Evolutionary conservation across 1,139 yeast species (phyloP).

Genomic region (Trichomonascaceae sp.): DNA sequence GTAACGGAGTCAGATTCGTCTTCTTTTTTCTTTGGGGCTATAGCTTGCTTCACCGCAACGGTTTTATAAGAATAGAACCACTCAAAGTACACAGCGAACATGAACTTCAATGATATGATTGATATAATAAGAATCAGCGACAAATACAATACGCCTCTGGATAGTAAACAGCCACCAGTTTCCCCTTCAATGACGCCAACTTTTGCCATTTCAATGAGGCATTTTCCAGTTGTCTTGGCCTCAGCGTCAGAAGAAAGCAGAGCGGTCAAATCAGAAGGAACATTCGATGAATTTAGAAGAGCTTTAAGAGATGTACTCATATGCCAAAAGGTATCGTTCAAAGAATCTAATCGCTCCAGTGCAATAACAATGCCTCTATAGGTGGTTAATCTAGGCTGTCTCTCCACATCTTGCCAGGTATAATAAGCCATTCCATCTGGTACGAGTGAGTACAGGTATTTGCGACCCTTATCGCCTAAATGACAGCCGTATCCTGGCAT

Average conservation of each 20-base stretch:
- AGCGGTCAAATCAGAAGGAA: conserved; percentile 10
- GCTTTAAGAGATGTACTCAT: conserved; percentile 13
- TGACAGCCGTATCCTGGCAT: conserved; percentile 35
- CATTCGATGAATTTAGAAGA: conserved; percentile 7
- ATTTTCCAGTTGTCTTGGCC: conserved; percentile 57
- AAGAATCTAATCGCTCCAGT: conserved; percentile 61
- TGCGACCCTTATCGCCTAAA: conserved; percentile 54
- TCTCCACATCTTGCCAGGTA: conserved; percentile 71
- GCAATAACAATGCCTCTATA: conserved; percentile 81
- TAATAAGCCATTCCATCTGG: conserved; percentile 65
- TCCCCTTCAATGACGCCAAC: conserved; percentile 79
- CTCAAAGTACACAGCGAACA: conserved; percentile 78
- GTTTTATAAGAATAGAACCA: conserved; percentile 44
- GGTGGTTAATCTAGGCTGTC: conserved; percentile 53
- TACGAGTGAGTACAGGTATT: conserved; percentile 58
- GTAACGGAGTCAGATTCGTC: neutral
- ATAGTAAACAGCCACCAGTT: conserved; percentile 79
- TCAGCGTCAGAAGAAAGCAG: conserved; percentile 7
- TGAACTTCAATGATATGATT: conserved; percentile 60
- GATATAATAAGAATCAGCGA: conserved; percentile 73
- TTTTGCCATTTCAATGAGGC: conserved; percentile 70
- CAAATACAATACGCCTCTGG: conserved; percentile 59
- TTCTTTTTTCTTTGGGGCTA: neutral
- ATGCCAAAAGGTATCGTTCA: conserved; percentile 50
- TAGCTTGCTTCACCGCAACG: neutral